A percentile compares a stretch with the other conserved stretches of the same genome.
Conservation (phyloP, 2,329 filamentous ascomycete genomes). For the Mariannaea sp. region DNA sequence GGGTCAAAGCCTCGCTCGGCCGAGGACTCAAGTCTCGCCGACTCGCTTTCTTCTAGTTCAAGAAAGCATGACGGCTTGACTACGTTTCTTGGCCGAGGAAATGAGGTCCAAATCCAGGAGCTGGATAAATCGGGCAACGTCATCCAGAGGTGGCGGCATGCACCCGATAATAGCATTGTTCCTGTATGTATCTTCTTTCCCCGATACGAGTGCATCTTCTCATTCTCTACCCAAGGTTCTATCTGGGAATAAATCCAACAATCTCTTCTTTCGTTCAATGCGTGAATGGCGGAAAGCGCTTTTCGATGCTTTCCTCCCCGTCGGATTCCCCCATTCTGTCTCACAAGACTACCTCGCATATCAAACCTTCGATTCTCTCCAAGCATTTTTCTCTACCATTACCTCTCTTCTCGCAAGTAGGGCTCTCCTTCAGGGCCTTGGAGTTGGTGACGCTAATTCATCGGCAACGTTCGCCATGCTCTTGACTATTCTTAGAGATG, state of each 20-base stretch:
- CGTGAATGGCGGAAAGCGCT: conserved; percentile 51
- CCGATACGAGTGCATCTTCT: neutral
- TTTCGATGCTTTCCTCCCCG: conserved; percentile 76
- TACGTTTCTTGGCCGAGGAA: conserved; percentile 31
- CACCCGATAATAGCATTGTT: conserved; percentile 32
- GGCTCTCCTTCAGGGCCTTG: conserved; percentile 79
- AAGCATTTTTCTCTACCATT: conserved; percentile 84
- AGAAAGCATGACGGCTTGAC: conserved; percentile 29
- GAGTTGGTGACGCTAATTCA: conserved; percentile 79
- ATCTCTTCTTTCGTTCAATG: conserved; percentile 37
- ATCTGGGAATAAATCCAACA: conserved; percentile 27
- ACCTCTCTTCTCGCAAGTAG: conserved; percentile 78
- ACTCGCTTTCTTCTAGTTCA: conserved; percentile 1
- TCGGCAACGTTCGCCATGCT: conserved; percentile 82
- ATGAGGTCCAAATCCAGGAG: conserved; percentile 42
- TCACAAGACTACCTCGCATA: conserved; percentile 82
- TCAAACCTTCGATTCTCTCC: conserved; percentile 73
- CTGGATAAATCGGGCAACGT: conserved; percentile 46
- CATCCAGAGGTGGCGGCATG: conserved; percentile 44
- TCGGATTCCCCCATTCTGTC: conserved; percentile 87
- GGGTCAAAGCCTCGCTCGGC: neutral
- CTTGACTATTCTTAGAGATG: conserved; percentile 81
- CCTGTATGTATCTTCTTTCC: conserved; percentile 29
- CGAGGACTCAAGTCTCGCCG: neutral
- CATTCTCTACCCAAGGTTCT: conserved; percentile 31